Base-by-base conservation (phyloP, 2,329 filamentous ascomycete species). In the Trichoderma breve region DNA sequence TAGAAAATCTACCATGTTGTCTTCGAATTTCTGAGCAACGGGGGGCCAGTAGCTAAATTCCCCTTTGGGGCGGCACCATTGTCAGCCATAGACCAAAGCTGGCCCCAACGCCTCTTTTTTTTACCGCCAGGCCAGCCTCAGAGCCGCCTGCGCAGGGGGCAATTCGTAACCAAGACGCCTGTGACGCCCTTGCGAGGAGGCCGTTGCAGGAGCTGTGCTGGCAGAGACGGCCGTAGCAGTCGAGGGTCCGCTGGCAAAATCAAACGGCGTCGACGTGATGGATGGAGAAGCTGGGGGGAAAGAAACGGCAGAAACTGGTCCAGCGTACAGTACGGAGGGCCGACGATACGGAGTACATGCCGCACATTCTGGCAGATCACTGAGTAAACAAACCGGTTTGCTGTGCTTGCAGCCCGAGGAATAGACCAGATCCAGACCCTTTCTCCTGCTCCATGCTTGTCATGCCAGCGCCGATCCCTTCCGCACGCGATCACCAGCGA, bases 391-490 rank as follows among this genome's bases (percentile, higher is more conserved):
- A 70, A 68, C 65, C 65, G 65, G 65, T 55, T 66, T 67, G 51
- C 39, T 32, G 58, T 24, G 32, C 62, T 26, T 28, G 61, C 61
- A 63, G 51, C 51, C 55, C 28, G 55, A 32, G n/a, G 26, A 47
- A 53, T 57, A 55, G 61, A 70, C 58, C 61, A 43, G 61, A 71
- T 43, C 53, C 61, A 58, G 62, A 36, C 47, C 63, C 34, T 51
- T 60, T 51, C 24, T 32, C 12, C 62, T 32, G 24, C 28, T 36
- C 60, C 51, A 65, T 51, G 69, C 69, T 55, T 71, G 69, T 65
- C 63, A 53, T 65, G 43, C 71, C 73, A 60, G 73, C 61, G 74
- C 73, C 74, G 74, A 74, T 74, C 74, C 74, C 73, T 74, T 69
- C 74, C 74, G 57, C 74, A 74, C 73, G 61, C 73, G 73, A 74